phyloP scores from a whole-genome alignment of 140 eudicot genomes.

The Stevia rebaudiana region DNA sequence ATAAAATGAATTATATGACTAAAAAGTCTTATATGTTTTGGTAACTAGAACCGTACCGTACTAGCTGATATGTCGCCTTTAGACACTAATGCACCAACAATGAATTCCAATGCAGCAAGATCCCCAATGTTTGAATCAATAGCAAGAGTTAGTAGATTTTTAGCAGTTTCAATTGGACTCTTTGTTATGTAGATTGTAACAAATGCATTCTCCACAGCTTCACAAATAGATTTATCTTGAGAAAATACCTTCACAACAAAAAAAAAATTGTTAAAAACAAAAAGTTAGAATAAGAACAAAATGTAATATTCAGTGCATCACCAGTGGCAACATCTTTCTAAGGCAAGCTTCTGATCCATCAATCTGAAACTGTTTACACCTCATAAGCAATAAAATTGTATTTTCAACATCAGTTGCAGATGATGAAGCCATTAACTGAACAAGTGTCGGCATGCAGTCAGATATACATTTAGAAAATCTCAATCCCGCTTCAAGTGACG shows the following conservation, averaged over 20 bases:
- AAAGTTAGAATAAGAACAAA: not conserved
- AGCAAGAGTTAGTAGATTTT: slow-evolving; percentile 75
- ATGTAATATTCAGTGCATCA: slow-evolving; percentile 21
- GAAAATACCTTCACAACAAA: slow-evolving; percentile 67
- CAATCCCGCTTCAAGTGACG: slow-evolving; percentile 94
- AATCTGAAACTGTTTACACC: slow-evolving; percentile 92
- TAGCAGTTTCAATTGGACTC: slow-evolving; percentile 78
- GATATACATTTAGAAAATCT: slow-evolving; percentile 69
- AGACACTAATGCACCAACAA: slow-evolving; percentile 70
- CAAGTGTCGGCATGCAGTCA: slow-evolving; percentile 75
- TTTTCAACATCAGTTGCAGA: slow-evolving; percentile 95
- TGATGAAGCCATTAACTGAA: slow-evolving; percentile 96
- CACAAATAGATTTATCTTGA: slow-evolving; percentile 83
- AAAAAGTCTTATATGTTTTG: not conserved
- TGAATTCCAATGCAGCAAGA: slow-evolving; percentile 84
- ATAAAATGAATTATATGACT: not conserved
- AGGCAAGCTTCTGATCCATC: slow-evolving; percentile 95
- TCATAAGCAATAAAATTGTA: slow-evolving; percentile 84
- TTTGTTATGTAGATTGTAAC: slow-evolving; percentile 74
- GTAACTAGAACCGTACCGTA: slow-evolving; percentile 40
- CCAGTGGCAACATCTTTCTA: slow-evolving; percentile 96
- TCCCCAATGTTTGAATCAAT: slow-evolving; percentile 86
- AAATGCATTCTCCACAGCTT: slow-evolving; percentile 96
- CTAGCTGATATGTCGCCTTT: slow-evolving; percentile 77
- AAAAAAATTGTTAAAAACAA: not conserved